Conservation (phyloP, 139 green algal species). For the Coelastrella sp. region DNA sequence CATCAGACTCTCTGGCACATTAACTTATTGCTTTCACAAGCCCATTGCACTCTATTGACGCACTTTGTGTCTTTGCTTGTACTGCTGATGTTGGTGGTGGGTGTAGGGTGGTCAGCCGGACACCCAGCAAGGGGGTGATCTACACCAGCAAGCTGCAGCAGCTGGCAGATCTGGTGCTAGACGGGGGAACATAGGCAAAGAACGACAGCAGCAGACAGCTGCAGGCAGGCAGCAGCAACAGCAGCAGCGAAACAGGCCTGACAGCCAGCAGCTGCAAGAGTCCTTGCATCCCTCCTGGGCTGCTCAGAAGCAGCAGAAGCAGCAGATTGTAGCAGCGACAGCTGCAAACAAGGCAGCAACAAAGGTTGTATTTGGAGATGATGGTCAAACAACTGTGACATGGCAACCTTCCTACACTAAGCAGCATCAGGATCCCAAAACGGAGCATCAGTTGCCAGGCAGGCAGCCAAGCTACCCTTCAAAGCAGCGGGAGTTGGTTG, state of each 20-base stretch:
- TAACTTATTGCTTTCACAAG: too few species aligned
- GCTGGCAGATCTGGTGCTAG: neutral
- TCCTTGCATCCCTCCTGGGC: conserved; percentile 43
- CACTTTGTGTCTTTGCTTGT: too few species aligned
- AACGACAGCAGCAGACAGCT: neutral
- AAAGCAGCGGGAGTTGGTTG: too few species aligned
- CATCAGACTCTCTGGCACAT: too few species aligned
- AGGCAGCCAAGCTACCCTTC: neutral
- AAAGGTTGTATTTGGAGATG: conserved; percentile 49
- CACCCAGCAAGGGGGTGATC: neutral
- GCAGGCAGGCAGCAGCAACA: neutral
- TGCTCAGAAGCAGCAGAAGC: conserved; percentile 42
- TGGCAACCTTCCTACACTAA: neutral
- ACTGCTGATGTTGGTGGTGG: neutral
- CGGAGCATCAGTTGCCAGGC: neutral
- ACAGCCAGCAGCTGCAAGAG: neutral
- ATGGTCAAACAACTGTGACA: neutral
- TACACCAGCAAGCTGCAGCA: conserved; percentile 20
- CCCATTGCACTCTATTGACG: too few species aligned
- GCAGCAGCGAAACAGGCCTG: neutral
- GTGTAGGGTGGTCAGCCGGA: neutral
- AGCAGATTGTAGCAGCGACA: conserved; percentile 14
- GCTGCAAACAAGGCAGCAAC: neutral
- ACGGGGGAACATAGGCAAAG: neutral
- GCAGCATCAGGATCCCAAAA: neutral